Base-by-base conservation (phyloP, 139 green algal species). In the Tetradesmus lagerheimii region DNA sequence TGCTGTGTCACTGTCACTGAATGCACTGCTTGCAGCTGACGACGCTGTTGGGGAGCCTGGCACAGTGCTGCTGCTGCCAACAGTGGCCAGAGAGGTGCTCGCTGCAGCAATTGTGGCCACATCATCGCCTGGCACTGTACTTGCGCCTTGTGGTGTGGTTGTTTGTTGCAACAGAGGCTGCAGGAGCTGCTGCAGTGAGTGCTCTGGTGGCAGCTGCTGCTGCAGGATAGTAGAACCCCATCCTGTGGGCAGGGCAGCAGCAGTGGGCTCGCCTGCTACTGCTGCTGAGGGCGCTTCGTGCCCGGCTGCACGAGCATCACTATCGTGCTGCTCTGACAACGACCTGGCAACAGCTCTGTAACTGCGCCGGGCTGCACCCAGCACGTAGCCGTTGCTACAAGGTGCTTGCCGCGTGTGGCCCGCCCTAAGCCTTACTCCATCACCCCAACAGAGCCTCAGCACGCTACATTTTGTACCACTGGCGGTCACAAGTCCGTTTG, bases 171-270 rank as follows among this genome's bases (percentile, higher is more conserved):
- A 25, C 62, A 88, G 41, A 16, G 83, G 83, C 83, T 88, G 64
- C 64, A 88, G 38, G 20, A 88, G 50, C 27, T 47, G 83, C 39
- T 88, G 83, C 64, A 88, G 20, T 11, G 83, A 88, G 64, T 80
- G 64, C 29, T 77, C 83, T 6, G 83, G 64, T 16, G 83, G 83
- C 5, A 88, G 64, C 64, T 88, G 83, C 83, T 88, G 83, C 64
- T 88, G 83, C 83, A 88, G 41, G 23, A 88, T 80, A 39, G 43
- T 88, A 4, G 25, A 71, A n/a, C 57, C 57, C 57, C 57, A 71
- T 71, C 57, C 57, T 31, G 57, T 71, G 23, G 57, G 57, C 15
- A 31, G 57, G 57, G 57, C 57, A 71, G 57, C 57, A 71, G 23
- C 57, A 71, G 12, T 11, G 57, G 57, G 57, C 23, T 71, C 57